These are phyloP conservation scores for Tothia fuscella DNA, from an alignment of 2,329 filamentous ascomycete species.

Conservation along the genomic window DNA sequence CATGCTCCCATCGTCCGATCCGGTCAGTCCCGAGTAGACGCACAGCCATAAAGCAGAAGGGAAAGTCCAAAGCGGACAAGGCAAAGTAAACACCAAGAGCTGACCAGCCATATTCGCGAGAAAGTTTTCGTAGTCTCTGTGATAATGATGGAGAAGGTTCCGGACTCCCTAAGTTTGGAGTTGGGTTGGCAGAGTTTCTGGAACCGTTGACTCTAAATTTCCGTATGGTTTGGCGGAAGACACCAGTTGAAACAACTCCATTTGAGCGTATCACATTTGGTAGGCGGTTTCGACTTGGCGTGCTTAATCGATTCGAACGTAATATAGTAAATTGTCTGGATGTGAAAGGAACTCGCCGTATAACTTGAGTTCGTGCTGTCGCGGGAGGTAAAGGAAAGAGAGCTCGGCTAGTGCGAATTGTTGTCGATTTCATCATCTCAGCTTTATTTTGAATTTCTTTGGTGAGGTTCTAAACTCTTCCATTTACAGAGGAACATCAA, in stretches of 20 bases:
- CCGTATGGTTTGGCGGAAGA: background rate
- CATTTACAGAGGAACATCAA: no score
- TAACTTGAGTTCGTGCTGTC: no score
- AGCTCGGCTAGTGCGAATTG: no score
- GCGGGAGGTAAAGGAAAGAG: no score
- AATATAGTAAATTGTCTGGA: no score
- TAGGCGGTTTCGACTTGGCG: no score
- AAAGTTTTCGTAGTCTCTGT: constrained; percentile 67
- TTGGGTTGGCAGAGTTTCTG: constrained; percentile 20
- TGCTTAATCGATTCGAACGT: no score
- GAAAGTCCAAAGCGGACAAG: constrained; percentile 79
- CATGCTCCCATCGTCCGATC: constrained; percentile 65
- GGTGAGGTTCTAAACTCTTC: no score
- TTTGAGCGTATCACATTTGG: no score
- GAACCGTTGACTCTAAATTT: constrained; percentile 1
- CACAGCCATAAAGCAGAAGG: constrained; percentile 87
- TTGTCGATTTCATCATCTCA: no score
- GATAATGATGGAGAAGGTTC: constrained; percentile 44
- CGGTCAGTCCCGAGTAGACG: constrained; percentile 69
- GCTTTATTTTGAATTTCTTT: no score
- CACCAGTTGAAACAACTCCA: background rate
- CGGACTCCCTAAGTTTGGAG: constrained; percentile 28
- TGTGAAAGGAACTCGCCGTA: no score
- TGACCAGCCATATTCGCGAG: constrained; percentile 87
- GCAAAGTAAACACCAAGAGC: constrained; percentile 83